A percentile compares a stretch with the other conserved stretches of the same genome.
Evolutionary conservation across 352 stramenopile genomes (phyloP).

Genomic region (Phytophthora agathidicida): DNA sequence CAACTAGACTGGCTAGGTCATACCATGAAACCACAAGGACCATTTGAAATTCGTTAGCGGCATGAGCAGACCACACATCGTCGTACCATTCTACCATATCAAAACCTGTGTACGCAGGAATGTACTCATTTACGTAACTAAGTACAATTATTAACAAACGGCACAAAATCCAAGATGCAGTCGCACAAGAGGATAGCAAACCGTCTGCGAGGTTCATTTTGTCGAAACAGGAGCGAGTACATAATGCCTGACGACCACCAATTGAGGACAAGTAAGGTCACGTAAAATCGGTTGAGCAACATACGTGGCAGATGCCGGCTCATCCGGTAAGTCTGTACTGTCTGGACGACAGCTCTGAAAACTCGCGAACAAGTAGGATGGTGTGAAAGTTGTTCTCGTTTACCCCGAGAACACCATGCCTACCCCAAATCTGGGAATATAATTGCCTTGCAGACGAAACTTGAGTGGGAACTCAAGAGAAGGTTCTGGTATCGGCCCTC

Average conservation of each 20-base stretch:
- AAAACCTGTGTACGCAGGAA: not conserved
- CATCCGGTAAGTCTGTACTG: conserved; percentile 2
- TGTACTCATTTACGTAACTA: conserved; percentile 2
- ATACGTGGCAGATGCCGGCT: not conserved
- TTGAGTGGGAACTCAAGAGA: no score
- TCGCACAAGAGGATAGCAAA: conserved; percentile 5
- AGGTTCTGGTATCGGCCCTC: no score
- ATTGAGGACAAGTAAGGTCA: not conserved
- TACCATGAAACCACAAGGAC: conserved; percentile 2
- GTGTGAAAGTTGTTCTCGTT: not conserved
- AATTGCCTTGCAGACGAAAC: no score
- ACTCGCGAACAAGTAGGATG: not conserved
- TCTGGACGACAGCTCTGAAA: not conserved
- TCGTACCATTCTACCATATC: not conserved
- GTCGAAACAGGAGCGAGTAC: no score
- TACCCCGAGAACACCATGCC: not conserved
- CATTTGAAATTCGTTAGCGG: conserved; percentile 7
- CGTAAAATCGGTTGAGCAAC: conserved; percentile 6
- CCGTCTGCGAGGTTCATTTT: not conserved
- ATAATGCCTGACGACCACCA: no score
- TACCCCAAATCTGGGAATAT: not conserved
- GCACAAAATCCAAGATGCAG: not conserved
- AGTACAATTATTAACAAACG: conserved; percentile 4
- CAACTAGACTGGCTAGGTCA: not conserved
- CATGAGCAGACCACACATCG: conserved; percentile 2